Percentiles rank a stretch among this genome's conserved stretches.
Conservation (phyloP, 2,329 filamentous ascomycete genomes). For the Fusarium sacchari region DNA sequence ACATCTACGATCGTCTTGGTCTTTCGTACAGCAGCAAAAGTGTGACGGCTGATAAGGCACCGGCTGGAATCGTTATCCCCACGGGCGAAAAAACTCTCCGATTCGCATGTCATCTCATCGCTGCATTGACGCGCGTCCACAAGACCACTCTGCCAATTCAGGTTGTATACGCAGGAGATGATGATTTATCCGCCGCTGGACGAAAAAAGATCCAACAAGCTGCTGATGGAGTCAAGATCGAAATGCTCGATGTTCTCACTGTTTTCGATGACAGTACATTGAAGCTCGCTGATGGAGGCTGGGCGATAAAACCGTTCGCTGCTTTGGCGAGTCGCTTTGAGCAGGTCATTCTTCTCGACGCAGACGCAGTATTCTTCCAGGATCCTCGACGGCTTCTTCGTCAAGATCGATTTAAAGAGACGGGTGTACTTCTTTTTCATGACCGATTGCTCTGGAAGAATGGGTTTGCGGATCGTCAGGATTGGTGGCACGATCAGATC, state of each 20-base stretch:
- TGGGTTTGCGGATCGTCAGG: conserved; percentile 47
- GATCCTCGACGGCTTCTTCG: conserved; percentile 47
- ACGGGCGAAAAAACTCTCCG: conserved; percentile 47
- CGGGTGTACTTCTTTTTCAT: conserved; percentile 53
- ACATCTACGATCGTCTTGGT: conserved; percentile 19
- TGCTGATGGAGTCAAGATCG: conserved; percentile 28
- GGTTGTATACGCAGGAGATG: conserved; percentile 51
- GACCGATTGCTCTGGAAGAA: conserved; percentile 54
- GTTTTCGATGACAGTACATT: conserved; percentile 49
- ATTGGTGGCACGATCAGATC: conserved; percentile 53
- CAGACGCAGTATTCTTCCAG: conserved; percentile 54
- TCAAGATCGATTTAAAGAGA: conserved; percentile 46
- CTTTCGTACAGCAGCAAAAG: conserved; percentile 6
- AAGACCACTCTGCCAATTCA: conserved; percentile 49
- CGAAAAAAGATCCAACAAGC: conserved; percentile 41
- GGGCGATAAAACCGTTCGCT: conserved; percentile 56
- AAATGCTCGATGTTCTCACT: conserved; percentile 47
- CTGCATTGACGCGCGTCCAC: conserved; percentile 45
- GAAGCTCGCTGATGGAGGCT: conserved; percentile 46
- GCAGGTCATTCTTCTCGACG: conserved; percentile 52
- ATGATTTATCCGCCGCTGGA: conserved; percentile 42
- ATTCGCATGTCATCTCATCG: conserved; percentile 50
- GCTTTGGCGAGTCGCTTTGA: conserved; percentile 50
- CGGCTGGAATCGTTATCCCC: conserved; percentile 51
- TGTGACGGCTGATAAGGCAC: conserved; percentile 1